phyloP scores from a whole-genome alignment of 2,329 filamentous ascomycete species.

The Exophiala bonariae region DNA sequence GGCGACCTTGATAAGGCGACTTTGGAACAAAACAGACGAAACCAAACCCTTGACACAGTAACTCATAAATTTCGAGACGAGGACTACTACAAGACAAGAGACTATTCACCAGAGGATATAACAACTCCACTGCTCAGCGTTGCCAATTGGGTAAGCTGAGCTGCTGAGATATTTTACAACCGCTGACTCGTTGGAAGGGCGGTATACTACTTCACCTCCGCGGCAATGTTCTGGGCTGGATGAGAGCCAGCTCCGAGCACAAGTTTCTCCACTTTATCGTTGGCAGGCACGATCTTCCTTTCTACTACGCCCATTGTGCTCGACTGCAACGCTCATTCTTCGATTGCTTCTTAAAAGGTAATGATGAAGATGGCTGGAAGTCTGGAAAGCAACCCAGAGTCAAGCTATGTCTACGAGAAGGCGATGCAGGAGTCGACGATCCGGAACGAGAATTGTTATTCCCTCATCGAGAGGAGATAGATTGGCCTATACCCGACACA shows the following conservation, averaged over 20 bases:
- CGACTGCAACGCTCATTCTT: too few relatives aligned
- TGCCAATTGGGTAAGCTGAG: too few relatives aligned
- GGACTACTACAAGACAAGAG: slow-evolving; percentile 63
- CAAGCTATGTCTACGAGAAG: slow-evolving; percentile 62
- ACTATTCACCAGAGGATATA: slow-evolving; percentile 67
- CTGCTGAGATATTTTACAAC: too few relatives aligned
- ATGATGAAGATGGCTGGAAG: slow-evolving; percentile 54
- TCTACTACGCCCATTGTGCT: too few relatives aligned
- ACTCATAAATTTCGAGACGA: slow-evolving; percentile 61
- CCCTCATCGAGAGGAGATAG: slow-evolving; percentile 55
- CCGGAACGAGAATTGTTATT: slow-evolving; percentile 53
- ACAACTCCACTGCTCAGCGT: slow-evolving; percentile 67
- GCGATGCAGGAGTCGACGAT: slow-evolving; percentile 44
- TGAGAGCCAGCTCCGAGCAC: slow-evolving; percentile 62
- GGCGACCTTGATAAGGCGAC: slow-evolving; percentile 39
- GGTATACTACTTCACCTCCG: slow-evolving; percentile 68
- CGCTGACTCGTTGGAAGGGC: too few relatives aligned
- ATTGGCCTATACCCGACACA: slow-evolving; percentile 68
- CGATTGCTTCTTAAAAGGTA: slow-evolving; percentile 68
- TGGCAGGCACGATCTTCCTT: slow-evolving; percentile 69
- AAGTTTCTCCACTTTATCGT: slow-evolving; percentile 71
- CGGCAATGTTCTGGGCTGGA: slow-evolving; percentile 66
- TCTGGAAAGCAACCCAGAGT: slow-evolving; percentile 52
- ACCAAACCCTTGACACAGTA: slow-evolving; percentile 48
- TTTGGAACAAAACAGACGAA: slow-evolving; percentile 37